A percentile compares a stretch with the other conserved stretches of the same genome.
Conservation (phyloP, 495 filamentous ascomycete genomes). For the Neurospora cerealis region DNA sequence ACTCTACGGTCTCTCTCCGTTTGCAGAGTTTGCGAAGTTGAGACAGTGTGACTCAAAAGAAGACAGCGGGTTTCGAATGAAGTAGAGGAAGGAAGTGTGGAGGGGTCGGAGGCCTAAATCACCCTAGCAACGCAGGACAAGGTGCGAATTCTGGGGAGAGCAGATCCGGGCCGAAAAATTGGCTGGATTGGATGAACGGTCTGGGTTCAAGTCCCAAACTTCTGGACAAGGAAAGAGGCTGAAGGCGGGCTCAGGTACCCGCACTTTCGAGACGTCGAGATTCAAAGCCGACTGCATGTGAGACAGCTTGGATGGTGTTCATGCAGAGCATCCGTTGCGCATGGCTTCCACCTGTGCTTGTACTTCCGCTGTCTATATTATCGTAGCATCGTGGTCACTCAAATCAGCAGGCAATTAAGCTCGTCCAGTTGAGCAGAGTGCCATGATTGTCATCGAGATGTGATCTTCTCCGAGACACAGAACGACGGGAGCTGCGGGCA, state of each 20-base stretch:
- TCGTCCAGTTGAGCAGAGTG: not conserved
- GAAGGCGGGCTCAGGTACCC: not conserved
- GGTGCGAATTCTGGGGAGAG: not conserved
- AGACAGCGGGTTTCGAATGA: not conserved
- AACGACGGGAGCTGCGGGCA: not conserved
- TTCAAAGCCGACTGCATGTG: constrained; percentile 2
- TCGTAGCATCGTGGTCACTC: not conserved
- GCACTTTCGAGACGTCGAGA: not conserved
- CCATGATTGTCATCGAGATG: not conserved
- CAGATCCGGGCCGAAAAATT: not conserved
- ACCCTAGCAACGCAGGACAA: not conserved
- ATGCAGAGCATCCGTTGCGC: not conserved
- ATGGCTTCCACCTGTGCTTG: not conserved
- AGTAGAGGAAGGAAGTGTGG: not conserved
- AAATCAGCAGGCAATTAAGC: not conserved
- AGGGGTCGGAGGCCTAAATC: not conserved
- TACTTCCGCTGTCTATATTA: not conserved
- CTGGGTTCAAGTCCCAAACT: not conserved
- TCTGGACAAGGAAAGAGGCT: not conserved
- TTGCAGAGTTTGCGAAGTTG: not conserved
- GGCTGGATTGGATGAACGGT: not conserved
- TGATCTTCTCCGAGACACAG: not conserved
- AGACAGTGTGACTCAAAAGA: not conserved
- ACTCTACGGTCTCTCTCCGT: not conserved
- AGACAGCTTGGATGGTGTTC: not conserved